Evolutionary conservation across 352 stramenopile species (phyloP).

Genomic region (Globisporangium yorkense): DNA sequence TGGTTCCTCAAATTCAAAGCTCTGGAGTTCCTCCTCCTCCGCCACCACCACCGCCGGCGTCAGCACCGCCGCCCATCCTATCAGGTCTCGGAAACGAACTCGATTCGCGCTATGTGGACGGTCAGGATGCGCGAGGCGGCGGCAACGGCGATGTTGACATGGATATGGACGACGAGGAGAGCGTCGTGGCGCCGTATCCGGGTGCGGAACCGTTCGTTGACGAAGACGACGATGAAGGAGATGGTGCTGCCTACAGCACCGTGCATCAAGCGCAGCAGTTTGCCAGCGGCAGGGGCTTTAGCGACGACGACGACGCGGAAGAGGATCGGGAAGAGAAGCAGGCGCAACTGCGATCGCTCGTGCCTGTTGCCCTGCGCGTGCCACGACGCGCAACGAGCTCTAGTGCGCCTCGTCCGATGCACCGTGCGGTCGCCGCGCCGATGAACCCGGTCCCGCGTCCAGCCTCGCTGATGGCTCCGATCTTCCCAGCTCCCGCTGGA

Average conservation of each 20-base stretch:
- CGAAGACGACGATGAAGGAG: conserved; percentile 4
- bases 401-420: conserved; percentile 2
- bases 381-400: conserved; percentile 27
- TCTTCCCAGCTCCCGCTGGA: background rate
- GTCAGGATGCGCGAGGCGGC: background rate
- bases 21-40: background rate
- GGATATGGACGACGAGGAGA: conserved; percentile 13
- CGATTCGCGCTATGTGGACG: too few relatives aligned
- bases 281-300: background rate
- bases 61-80: too few relatives aligned
- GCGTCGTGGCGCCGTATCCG: conserved; percentile 36
- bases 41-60: conserved; percentile 7
- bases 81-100: too few relatives aligned
- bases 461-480: conserved; percentile 4
- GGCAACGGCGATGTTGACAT: background rate
- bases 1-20: background rate
- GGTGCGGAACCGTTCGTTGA: conserved; percentile 3
- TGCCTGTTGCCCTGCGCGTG: conserved; percentile 54
- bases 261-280: background rate
- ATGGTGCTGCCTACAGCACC: background rate
- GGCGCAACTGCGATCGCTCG: conserved; percentile 42
- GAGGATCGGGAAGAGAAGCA: conserved; percentile 32
- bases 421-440: conserved; percentile 6
- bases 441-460: conserved; percentile 18
- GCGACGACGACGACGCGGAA: conserved; percentile 18